A percentile compares a stretch with the other conserved stretches of the same genome.
Conservation (phyloP, 345 rosid genomes). For the Linum tenue region DNA sequence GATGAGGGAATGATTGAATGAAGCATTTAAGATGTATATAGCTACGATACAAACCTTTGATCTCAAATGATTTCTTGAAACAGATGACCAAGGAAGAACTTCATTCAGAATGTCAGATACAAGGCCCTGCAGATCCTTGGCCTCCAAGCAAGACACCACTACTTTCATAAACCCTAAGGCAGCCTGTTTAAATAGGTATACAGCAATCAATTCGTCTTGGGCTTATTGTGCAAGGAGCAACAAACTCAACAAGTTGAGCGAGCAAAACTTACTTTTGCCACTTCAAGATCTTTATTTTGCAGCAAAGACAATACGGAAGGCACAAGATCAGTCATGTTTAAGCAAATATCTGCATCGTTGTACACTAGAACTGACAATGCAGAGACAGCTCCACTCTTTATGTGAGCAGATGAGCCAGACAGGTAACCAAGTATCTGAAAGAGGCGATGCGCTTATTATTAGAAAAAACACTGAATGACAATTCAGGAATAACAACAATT, state of each 20-base stretch:
- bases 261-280: slow-evolving; percentile 50
- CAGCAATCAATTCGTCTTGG: slow-evolving; percentile 8
- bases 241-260: not conserved
- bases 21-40: not conserved
- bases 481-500: too few species aligned
- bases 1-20: not conserved
- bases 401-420: slow-evolving; percentile 82
- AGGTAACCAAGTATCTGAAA: slow-evolving; percentile 82
- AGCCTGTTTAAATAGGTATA: slow-evolving; percentile 40
- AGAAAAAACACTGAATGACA: not conserved
- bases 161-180: slow-evolving; percentile 86
- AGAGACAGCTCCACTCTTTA: slow-evolving; percentile 90
- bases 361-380: slow-evolving; percentile 73
- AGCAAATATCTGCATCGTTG: slow-evolving; percentile 51
- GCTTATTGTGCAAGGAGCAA: not conserved
- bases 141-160: slow-evolving; percentile 55
- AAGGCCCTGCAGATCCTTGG: slow-evolving; percentile 56
- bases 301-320: slow-evolving; percentile 73
- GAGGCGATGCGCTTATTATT: slow-evolving; percentile 5
- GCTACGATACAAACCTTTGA: slow-evolving; percentile 41
- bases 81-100: slow-evolving; percentile 72
- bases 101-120: slow-evolving; percentile 41
- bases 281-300: slow-evolving; percentile 67
- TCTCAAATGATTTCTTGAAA: slow-evolving; percentile 84
- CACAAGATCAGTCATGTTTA: slow-evolving; percentile 57